Evolutionary conservation across 1,284 basidiomycete species (phyloP).

Genomic region (Acaromyces ingoldii): DNA sequence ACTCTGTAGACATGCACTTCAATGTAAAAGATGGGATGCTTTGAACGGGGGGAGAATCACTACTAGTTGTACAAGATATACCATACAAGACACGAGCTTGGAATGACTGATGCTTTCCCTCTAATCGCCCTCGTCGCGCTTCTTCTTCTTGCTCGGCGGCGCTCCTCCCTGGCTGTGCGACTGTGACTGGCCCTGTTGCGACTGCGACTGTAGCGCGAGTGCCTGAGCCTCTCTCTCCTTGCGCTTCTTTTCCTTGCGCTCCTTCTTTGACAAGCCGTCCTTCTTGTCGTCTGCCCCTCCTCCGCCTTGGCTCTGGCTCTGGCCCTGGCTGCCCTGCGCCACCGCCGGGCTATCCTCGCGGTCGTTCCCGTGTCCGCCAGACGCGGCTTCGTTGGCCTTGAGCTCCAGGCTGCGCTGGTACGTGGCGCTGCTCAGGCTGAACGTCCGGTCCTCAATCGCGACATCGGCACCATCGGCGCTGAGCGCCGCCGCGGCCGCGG

Average conservation of each 20-base stretch:
- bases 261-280: background rate
- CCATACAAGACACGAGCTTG: background rate
- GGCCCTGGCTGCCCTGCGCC: background rate
- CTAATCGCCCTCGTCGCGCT: background rate
- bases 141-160: background rate
- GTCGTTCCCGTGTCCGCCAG: slow-evolving; percentile 1
- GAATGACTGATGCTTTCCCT: background rate
- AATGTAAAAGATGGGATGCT: no score
- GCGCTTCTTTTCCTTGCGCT: background rate
- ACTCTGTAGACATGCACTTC: no score
- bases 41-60: no score
- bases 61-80: background rate
- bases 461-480: slow-evolving; percentile 12
- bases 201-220: no score
- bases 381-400: slow-evolving; percentile 32
- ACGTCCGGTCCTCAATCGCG: slow-evolving; percentile 40
- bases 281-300: background rate
- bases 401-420: slow-evolving; percentile 41
- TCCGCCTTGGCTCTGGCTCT: background rate
- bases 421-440: slow-evolving; percentile 37
- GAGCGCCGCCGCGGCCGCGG: background rate
- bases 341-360: background rate
- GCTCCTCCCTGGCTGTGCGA: no score
- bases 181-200: no score
- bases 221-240: no score